These are phyloP conservation scores for Zanthoxylum bungeanum DNA, from an alignment of 345 rosid species.

Conservation along the genomic window DNA sequence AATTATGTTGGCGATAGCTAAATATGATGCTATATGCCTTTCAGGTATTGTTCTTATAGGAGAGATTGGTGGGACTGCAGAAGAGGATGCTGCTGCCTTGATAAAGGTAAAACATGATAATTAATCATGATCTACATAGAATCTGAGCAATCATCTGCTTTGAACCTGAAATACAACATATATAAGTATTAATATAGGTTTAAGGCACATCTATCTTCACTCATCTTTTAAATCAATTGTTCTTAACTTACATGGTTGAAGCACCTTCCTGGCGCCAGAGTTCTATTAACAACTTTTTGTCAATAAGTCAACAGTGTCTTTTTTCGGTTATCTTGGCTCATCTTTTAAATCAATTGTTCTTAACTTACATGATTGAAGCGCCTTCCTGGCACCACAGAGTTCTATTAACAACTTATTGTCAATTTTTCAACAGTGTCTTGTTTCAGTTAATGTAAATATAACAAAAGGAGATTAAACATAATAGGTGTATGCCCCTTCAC, in stretches of 20 bases:
- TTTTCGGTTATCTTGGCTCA: background rate
- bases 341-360: background rate
- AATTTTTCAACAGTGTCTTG: background rate
- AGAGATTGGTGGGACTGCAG: slow-evolving; percentile 97
- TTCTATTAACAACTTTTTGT: background rate
- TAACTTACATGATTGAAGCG: background rate
- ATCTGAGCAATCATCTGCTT: background rate
- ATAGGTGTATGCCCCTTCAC: background rate
- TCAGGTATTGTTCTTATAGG: slow-evolving; percentile 90
- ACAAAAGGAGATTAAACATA: background rate
- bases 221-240: background rate
- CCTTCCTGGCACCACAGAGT: background rate
- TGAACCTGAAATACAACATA: too few species aligned
- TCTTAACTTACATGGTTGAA: background rate
- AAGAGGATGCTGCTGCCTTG: slow-evolving; percentile 92
- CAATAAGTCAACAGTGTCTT: background rate
- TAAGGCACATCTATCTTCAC: background rate
- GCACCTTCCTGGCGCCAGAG: background rate
- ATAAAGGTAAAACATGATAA: slow-evolving; percentile 52
- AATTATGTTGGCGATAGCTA: background rate
- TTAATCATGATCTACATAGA: background rate
- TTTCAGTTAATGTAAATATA: background rate
- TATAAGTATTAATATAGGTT: background rate
- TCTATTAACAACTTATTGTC: background rate
- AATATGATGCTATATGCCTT: background rate